Evolutionary conservation across 176 grass and related monocot species (phyloP).

Genomic region (maize (Zea mays)): DNA sequence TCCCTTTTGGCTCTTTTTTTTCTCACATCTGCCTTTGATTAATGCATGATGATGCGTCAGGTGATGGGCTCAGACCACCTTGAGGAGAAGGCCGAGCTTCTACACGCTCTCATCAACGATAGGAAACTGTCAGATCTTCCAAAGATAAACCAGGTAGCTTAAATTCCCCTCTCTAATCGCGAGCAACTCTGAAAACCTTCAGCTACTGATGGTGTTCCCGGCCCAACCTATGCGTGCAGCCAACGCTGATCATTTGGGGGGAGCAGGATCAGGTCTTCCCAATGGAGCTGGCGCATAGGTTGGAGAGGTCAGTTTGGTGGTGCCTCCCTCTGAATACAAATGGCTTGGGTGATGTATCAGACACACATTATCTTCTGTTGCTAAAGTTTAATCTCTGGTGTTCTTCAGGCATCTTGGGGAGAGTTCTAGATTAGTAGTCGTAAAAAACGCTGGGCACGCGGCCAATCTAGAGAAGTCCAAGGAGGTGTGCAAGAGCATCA

Average conservation of each 20-base stretch:
- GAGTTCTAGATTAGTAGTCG: slow-evolving; percentile 61
- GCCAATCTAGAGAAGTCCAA: slow-evolving; percentile 78
- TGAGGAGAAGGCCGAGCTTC: slow-evolving; percentile 69
- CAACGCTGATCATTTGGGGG: slow-evolving; percentile 80
- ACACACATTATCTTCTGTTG: background rate
- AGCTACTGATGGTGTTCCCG: background rate
- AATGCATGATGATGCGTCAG: slow-evolving; percentile 25
- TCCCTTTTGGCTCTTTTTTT: background rate
- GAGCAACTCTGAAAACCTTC: background rate
- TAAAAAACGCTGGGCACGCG: slow-evolving; percentile 80
- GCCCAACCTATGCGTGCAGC: slow-evolving; percentile 45
- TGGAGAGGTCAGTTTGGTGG: slow-evolving; percentile 58
- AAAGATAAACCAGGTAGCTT: slow-evolving; percentile 64
- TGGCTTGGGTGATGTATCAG: background rate
- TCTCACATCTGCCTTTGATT: background rate
- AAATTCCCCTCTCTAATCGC: slow-evolving; percentile 18
- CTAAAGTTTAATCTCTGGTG: background rate
- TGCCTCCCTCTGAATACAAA: background rate
- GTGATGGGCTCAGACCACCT: slow-evolving; percentile 75
- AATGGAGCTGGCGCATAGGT: slow-evolving; percentile 75
- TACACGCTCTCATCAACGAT: slow-evolving; percentile 52
- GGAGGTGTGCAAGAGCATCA: slow-evolving; percentile 61
- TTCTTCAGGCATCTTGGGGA: slow-evolving; percentile 59
- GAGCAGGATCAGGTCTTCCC: slow-evolving; percentile 86
- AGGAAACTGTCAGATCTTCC: slow-evolving; percentile 80